Evolutionary conservation across 805 yeast species (phyloP), one percentile per base, ranked within the genome.

Genomic region (Suhomyces pyralidae): DNA sequence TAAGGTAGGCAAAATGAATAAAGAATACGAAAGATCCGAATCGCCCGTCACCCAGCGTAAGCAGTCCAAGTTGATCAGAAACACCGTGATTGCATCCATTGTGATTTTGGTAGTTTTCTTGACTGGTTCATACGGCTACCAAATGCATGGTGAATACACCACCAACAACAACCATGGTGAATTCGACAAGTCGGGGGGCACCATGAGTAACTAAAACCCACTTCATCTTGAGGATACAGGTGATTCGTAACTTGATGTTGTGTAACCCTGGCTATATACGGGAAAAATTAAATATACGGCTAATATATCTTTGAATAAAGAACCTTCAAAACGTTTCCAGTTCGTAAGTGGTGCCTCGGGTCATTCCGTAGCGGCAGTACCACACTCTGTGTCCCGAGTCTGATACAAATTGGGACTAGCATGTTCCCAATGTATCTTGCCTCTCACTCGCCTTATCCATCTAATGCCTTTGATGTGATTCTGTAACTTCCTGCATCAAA

Each of bases 101-200:
- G 52, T 52, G 10, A 14, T 55, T 7, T 32, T 57, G n/a, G 56
- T 52, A 7, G 42, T 58, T 15, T 57, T 50, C 53, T 38, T 58
- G 24, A 50, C 56, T 19, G 60, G 58, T 20, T 51, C 56, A 14
- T 51, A 51, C 50, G 58, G 58, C 8, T 57, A 58, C 53, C 36
- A 45, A 12, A 45, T 49, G 15, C 46, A 46, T 12, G 58, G 57
- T 4, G 42, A 51, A 20, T 54, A 51, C 46, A 24, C 45, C 28
- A 10, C 30, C 25, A 49, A 42, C 12, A 45, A 46, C 14, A 38
- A 45, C 15, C 47, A 36, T 42, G 50, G 44, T 15, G 47, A 45
- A 17, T 54, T 54, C 36, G 24, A 49, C 15, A 19, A 46, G 32
- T 28, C 49, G 0, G 55, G 57, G 1, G 55, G 57, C 9, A 49